Base-by-base conservation (phyloP, 768 basidiomycete species). In the Chalciporus piperatus region DNA sequence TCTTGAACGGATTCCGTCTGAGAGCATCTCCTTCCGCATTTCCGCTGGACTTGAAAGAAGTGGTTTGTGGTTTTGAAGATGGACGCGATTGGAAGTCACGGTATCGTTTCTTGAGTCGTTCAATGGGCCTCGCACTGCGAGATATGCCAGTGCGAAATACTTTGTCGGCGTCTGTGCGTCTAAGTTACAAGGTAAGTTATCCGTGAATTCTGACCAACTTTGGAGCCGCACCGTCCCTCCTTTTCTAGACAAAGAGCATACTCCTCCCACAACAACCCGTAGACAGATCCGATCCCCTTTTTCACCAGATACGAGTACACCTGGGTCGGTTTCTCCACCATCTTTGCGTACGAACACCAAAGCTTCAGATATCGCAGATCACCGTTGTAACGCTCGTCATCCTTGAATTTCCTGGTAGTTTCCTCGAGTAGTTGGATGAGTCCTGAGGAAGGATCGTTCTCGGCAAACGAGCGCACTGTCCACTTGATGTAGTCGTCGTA, bases 281-380 rank as follows among this genome's bases (percentile, higher is more conserved):
- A 89, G 2, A 79, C 78, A 23, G 80, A 84, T 10, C 90, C 92
- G 62, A 94, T 85, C 39, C 84, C 85, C 53, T 79, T 83, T 48
- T 81, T 80, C 58, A 89, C 70, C 47, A 94, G 70, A 68, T 83
- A 85, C 23, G 82, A 80, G 70, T 91, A 98, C 30, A 84, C 79
- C 32, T 78, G 79, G 16, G 78, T 76, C 4, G 85, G 75, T 59
- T 82, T 79, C 60, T 93, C 87, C 48, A 92, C 81, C 61, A 88
- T 80, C 48, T 82, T 82, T 10, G 94, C 87, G 66, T 96, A 94
- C 44, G 88, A 76, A 19, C 85, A 80, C 97, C 97, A 99, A 17
- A 98, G 69, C 66, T 92, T 91, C 44, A 98, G 76, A 70, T 98
- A 97, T 38, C 96, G 81, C 45, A 92, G 71, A 74, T 98, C 95